Evolutionary conservation across 2,329 filamentous ascomycete genomes (phyloP).

Genomic region (Pseudonectria buxi): DNA sequence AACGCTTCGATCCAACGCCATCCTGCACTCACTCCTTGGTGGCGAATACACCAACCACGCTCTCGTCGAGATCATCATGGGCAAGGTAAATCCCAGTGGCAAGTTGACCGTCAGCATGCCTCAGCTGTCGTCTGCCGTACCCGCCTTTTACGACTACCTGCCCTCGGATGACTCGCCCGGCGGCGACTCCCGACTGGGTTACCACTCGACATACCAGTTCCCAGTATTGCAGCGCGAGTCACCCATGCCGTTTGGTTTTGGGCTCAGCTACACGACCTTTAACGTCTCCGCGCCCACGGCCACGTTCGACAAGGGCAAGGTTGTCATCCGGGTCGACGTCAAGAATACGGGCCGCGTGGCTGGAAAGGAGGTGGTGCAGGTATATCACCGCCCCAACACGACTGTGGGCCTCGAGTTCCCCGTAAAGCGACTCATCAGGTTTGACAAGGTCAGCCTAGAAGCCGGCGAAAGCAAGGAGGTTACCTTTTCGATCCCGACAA

Average conservation of each 20-base stretch:
- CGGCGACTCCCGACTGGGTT: conserved; percentile 50
- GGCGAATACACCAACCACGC: conserved; percentile 60
- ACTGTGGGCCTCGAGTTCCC: conserved; percentile 42
- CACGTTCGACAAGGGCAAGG: conserved; percentile 30
- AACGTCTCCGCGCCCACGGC: conserved; percentile 35
- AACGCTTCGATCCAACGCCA: conserved; percentile 39
- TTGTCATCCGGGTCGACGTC: conserved; percentile 42
- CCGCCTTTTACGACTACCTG: conserved; percentile 63
- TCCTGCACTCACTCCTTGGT: conserved; percentile 56
- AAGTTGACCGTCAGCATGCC: conserved; percentile 39
- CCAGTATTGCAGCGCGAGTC: conserved; percentile 17
- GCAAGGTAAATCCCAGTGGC: conserved; percentile 49
- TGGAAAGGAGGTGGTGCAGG: conserved; percentile 47
- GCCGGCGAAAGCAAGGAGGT: conserved; percentile 42
- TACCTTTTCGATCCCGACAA: conserved; percentile 22
- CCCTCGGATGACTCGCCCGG: conserved; percentile 51
- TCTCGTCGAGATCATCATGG: conserved; percentile 56
- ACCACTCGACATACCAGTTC: conserved; percentile 37
- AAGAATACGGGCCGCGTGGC: conserved; percentile 47
- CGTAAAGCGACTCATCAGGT: conserved; percentile 52
- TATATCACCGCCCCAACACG: conserved; percentile 44
- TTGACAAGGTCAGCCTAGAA: conserved; percentile 51
- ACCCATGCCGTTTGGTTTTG: conserved; percentile 47
- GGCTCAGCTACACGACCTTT: conserved; percentile 59
- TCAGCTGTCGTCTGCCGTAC: conserved; percentile 37